A percentile compares a stretch with the other conserved stretches of the same genome.
phyloP scores from a whole-genome alignment of 2,329 filamentous ascomycete species.

The Emericellopsis cladophorae region DNA sequence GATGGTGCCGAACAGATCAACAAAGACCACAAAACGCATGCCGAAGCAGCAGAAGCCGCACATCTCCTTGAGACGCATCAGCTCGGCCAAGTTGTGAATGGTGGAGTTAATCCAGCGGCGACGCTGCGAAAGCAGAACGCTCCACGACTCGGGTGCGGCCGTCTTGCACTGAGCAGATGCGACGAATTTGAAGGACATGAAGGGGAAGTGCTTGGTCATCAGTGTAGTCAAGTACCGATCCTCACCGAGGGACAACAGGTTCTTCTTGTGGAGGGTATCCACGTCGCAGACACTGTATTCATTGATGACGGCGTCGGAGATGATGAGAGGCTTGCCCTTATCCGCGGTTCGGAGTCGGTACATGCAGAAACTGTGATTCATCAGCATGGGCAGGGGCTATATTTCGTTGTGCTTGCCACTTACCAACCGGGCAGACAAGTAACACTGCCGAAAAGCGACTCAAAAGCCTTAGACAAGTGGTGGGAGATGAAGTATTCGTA shows the following conservation, averaged over 20 bases:
- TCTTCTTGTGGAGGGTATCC: constrained; percentile 95
- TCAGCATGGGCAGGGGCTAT: constrained; percentile 17
- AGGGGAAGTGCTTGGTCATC: constrained; percentile 96
- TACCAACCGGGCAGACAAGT: constrained; percentile 99
- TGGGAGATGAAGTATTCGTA: constrained; percentile 99
- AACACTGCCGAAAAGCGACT: constrained; percentile 93
- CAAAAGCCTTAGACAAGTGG: constrained; percentile 91
- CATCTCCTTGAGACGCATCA: constrained; percentile 83
- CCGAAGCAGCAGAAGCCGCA: constrained; percentile 99
- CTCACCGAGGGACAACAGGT: constrained; percentile 83
- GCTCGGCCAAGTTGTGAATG: constrained; percentile 86
- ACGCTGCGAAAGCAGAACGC: constrained; percentile 88
- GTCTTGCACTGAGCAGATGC: constrained; percentile 88
- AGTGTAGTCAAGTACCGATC: constrained; percentile 95
- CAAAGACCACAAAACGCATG: constrained; percentile 92
- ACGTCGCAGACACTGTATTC: constrained; percentile 85
- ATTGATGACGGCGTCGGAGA: constrained; percentile 73
- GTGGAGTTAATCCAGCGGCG: constrained; percentile 99
- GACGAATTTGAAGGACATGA: constrained; percentile 93
- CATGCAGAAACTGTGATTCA: constrained; percentile 76
- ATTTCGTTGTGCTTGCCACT: constrained; percentile 22
- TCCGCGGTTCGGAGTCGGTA: constrained; percentile 91
- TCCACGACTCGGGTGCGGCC: constrained; percentile 88
- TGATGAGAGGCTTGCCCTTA: constrained; percentile 87
- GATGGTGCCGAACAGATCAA: constrained; percentile 86